Evolutionary conservation across 2,329 filamentous ascomycete genomes (phyloP).

Genomic region (Graphiopsis chlorocephala): DNA sequence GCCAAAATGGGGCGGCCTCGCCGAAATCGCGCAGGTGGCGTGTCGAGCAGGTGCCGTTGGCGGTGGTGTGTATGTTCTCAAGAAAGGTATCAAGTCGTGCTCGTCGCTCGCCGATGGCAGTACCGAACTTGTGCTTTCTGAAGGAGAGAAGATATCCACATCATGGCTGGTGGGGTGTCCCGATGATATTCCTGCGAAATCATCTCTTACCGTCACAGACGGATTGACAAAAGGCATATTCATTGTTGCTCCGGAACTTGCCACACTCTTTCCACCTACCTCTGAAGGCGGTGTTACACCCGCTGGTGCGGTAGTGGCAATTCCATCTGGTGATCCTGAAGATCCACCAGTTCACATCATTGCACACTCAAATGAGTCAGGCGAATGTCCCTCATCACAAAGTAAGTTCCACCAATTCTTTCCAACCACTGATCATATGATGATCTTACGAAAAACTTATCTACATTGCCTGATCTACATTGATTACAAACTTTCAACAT

Average conservation of each 20-base stretch:
- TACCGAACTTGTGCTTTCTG: slow-evolving; percentile 25
- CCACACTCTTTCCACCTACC: slow-evolving; percentile 64
- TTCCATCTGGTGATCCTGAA: slow-evolving; percentile 46
- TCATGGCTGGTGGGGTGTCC: slow-evolving; percentile 30
- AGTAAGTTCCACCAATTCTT: slow-evolving; percentile 62
- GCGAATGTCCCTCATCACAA: slow-evolving; percentile 84
- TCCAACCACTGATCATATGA: slow-evolving; percentile 54
- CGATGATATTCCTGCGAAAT: slow-evolving; percentile 25
- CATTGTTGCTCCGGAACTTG: slow-evolving; percentile 65
- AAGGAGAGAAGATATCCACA: slow-evolving; percentile 32
- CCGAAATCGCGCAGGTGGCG: slow-evolving; percentile 85
- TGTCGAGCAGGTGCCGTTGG: slow-evolving; percentile 90
- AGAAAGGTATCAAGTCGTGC: slow-evolving; percentile 58
- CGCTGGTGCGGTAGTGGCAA: slow-evolving; percentile 68
- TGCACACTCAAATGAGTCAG: slow-evolving; percentile 84
- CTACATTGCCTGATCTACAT: slow-evolving; percentile 98
- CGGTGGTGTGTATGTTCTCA: slow-evolving; percentile 84
- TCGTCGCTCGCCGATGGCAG: neutral
- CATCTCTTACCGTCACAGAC: neutral
- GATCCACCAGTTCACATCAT: slow-evolving; percentile 60
- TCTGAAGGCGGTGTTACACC: slow-evolving; percentile 74
- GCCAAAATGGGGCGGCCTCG: slow-evolving; percentile 87
- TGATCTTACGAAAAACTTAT: slow-evolving; percentile 95
- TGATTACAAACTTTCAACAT: slow-evolving; percentile 69
- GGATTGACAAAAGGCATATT: slow-evolving; percentile 47